These are phyloP conservation scores for Crithidia sp. DNA, from an alignment of 208 protist genomes.

Conservation along the genomic window DNA sequence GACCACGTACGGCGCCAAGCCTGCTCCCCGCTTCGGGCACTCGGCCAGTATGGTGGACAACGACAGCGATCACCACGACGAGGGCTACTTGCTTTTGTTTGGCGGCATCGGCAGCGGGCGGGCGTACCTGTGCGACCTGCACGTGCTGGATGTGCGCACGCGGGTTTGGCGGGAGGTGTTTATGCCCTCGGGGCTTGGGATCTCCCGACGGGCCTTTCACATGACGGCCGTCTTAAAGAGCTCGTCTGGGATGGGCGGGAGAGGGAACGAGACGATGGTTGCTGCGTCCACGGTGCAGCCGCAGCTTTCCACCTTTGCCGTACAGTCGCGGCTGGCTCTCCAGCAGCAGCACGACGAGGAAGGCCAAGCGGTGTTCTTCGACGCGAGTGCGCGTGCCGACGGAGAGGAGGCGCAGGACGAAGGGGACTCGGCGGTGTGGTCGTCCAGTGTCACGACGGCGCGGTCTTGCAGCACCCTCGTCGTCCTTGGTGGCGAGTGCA, in stretches of 20 bases:
- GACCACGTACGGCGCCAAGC: slow-evolving; percentile 67
- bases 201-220: slow-evolving; percentile 71
- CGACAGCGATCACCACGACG: neutral
- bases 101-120: slow-evolving; percentile 56
- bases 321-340: slow-evolving; percentile 1
- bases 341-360: no score
- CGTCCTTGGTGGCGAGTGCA: slow-evolving; percentile 65
- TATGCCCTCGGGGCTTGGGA: slow-evolving; percentile 42
- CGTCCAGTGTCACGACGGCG: slow-evolving; percentile 14
- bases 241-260: neutral
- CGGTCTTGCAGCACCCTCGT: slow-evolving; percentile 36
- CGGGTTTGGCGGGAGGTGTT: slow-evolving; percentile 83
- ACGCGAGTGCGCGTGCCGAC: neutral
- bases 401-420: slow-evolving; percentile 5
- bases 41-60: slow-evolving; percentile 37
- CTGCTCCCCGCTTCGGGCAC: slow-evolving; percentile 73
- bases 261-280: neutral
- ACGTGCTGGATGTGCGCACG: slow-evolving; percentile 63
- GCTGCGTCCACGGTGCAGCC: neutral
- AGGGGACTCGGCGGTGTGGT: slow-evolving; percentile 15
- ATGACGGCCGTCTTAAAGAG: slow-evolving; percentile 35
- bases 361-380: no score
- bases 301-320: neutral
- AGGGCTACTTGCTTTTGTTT: slow-evolving; percentile 61
- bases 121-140: slow-evolving; percentile 63